These are phyloP conservation scores for Schwanniomyces occidentalis DNA, from an alignment of 805 yeast species.

Conservation along the genomic window DNA sequence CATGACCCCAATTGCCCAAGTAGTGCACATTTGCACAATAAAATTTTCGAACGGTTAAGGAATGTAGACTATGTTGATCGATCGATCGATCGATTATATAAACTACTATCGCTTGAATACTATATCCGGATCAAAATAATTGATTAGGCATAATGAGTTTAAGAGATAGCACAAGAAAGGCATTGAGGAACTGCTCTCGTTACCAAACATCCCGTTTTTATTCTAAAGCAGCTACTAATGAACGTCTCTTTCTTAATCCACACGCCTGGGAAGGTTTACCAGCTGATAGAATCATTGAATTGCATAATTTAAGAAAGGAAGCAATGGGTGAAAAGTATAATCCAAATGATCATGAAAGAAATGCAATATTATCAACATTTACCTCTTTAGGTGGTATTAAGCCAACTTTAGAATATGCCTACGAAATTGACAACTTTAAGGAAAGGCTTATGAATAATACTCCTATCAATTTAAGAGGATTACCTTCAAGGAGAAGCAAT, in stretches of 20 bases:
- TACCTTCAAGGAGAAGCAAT: conserved; percentile 39
- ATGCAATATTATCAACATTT: conserved; percentile 42
- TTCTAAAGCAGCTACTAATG: conserved; percentile 7
- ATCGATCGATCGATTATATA: too few relatives aligned
- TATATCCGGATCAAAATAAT: too few relatives aligned
- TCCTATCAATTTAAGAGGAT: conserved; percentile 34
- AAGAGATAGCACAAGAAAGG: too few relatives aligned
- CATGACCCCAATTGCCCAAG: too few relatives aligned
- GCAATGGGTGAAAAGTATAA: conserved; percentile 42
- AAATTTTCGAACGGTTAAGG: conserved; percentile 3
- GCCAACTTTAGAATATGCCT: conserved; percentile 41
- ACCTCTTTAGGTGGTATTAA: conserved; percentile 26
- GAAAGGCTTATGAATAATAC: conserved; percentile 44
- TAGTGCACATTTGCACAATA: conserved; percentile 1
- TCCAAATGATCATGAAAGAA: conserved; percentile 64
- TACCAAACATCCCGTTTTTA: too few relatives aligned
- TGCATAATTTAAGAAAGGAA: conserved; percentile 59
- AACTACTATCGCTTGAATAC: too few relatives aligned
- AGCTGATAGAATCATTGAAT: conserved; percentile 57
- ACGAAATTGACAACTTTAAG: conserved; percentile 43
- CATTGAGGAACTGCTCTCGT: too few relatives aligned
- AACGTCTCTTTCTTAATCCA: conserved; percentile 56
- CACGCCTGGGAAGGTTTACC: conserved; percentile 71
- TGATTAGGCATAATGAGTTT: too few relatives aligned
- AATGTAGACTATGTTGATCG: too few relatives aligned